phyloP scores from a whole-genome alignment of 371 early-diverging fungal genomes.

The Syncephalastrum monosporum region DNA sequence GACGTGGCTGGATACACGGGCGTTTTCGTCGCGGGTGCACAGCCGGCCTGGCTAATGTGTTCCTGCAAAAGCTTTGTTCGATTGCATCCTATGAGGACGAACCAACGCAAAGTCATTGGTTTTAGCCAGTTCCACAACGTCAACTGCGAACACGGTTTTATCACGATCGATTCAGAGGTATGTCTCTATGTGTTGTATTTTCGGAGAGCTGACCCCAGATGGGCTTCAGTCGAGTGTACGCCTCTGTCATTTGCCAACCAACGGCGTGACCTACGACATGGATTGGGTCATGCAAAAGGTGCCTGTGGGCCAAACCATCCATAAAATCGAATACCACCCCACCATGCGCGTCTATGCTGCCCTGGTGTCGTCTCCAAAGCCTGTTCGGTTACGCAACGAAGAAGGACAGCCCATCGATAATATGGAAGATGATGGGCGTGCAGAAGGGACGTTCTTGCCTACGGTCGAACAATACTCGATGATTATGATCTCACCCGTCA shows the following conservation, averaged over 20 bases:
- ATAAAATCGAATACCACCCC: conserved; percentile 81
- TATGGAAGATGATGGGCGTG: conserved; percentile 30
- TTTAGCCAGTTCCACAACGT: conserved; percentile 86
- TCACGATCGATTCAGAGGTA: conserved; percentile 60
- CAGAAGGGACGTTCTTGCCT: conserved; percentile 63
- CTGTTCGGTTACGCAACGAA: conserved; percentile 71
- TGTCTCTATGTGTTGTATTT: background rate
- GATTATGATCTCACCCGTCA: conserved; percentile 90
- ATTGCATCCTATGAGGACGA: conserved; percentile 78
- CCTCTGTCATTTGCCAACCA: conserved; percentile 70
- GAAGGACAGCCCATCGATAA: conserved; percentile 57
- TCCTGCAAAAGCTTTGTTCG: conserved; percentile 67
- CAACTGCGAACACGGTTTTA: conserved; percentile 81
- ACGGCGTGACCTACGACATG: conserved; percentile 73
- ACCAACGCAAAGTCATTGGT: conserved; percentile 57
- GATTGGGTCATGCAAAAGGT: conserved; percentile 87
- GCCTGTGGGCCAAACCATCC: conserved; percentile 71
- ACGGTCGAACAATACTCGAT: conserved; percentile 63
- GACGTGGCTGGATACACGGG: conserved; percentile 82
- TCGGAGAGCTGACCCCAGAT: no score
- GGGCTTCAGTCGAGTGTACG: conserved; percentile 57
- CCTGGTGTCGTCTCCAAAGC: conserved; percentile 63
- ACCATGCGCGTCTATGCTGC: conserved; percentile 78
- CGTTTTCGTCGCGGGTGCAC: conserved; percentile 81
- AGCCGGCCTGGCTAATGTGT: conserved; percentile 82